These are phyloP conservation scores for Plasmopara halstedii DNA, from an alignment of 352 stramenopile genomes.

Conservation along the genomic window DNA sequence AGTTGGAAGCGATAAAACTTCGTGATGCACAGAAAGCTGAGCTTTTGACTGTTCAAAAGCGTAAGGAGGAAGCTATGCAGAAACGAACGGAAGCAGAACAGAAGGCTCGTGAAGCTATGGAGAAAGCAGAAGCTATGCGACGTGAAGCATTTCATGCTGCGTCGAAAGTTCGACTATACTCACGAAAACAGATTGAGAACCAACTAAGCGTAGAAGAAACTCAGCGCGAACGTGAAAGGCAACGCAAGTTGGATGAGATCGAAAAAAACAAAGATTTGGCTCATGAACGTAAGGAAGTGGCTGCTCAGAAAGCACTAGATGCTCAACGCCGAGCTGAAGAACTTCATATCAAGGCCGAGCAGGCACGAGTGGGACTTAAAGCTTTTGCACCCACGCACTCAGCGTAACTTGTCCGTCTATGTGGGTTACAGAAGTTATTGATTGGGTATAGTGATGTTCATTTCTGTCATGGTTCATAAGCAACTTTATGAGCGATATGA, in stretches of 20 bases:
- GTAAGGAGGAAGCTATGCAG: slow-evolving; percentile 51
- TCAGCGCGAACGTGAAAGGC: slow-evolving; percentile 30
- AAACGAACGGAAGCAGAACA: slow-evolving; percentile 65
- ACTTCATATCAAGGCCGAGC: slow-evolving; percentile 41
- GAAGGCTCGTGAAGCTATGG: slow-evolving; percentile 42
- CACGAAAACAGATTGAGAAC: slow-evolving; percentile 57
- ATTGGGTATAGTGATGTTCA: too few species aligned
- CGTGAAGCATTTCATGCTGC: slow-evolving; percentile 54
- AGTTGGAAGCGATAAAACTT: slow-evolving; percentile 35
- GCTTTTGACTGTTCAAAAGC: slow-evolving; percentile 40
- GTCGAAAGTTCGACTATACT: slow-evolving; percentile 54
- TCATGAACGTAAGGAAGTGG: slow-evolving; percentile 31
- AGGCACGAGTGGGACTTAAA: slow-evolving; percentile 32
- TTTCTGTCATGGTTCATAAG: too few species aligned
- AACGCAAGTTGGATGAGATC: slow-evolving; percentile 40
- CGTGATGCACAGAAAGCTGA: slow-evolving; percentile 35
- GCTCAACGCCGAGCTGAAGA: slow-evolving; percentile 51
- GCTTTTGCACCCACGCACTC: slow-evolving; percentile 1
- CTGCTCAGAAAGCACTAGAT: slow-evolving; percentile 41
- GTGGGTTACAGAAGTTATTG: too few species aligned
- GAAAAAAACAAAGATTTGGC: slow-evolving; percentile 42
- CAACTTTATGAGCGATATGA: too few species aligned
- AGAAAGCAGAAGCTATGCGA: slow-evolving; percentile 58
- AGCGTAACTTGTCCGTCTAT: too few species aligned
- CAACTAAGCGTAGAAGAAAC: slow-evolving; percentile 54